phyloP scores from a whole-genome alignment of 2,329 filamentous ascomycete species.

The Epichloe uncinata region DNA sequence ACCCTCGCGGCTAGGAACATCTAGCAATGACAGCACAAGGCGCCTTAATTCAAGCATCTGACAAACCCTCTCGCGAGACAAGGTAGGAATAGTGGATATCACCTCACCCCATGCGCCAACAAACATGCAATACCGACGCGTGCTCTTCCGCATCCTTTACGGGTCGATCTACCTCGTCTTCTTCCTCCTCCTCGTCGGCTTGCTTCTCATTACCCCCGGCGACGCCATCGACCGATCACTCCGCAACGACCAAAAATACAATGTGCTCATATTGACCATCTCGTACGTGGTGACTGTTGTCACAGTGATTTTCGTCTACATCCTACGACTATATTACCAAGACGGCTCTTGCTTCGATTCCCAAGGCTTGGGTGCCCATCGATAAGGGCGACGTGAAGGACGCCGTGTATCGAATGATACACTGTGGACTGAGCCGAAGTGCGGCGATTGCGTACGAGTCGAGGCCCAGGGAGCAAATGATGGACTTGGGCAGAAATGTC shows the following conservation, averaged over 20 bases:
- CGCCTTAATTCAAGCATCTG: too few species aligned
- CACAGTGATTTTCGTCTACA: slow-evolving; percentile 63
- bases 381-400: slow-evolving; percentile 72
- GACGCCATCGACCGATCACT: slow-evolving; percentile 72
- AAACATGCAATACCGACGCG: slow-evolving; percentile 18
- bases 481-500: slow-evolving; percentile 9
- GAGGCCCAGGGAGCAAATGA: slow-evolving; percentile 17
- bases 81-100: too few species aligned
- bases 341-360: slow-evolving; percentile 66
- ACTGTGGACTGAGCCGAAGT: slow-evolving; percentile 58
- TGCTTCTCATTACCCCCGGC: slow-evolving; percentile 68
- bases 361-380: slow-evolving; percentile 74
- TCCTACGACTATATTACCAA: slow-evolving; percentile 72
- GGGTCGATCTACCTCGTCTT: slow-evolving; percentile 64
- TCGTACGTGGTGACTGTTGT: slow-evolving; percentile 61
- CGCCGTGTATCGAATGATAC: slow-evolving; percentile 63
- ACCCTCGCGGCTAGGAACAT: too few species aligned
- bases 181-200: slow-evolving; percentile 55
- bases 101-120: neutral
- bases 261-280: slow-evolving; percentile 70
- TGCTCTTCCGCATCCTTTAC: slow-evolving; percentile 71
- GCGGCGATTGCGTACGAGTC: slow-evolving; percentile 66
- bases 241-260: slow-evolving; percentile 52
- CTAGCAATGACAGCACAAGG: too few species aligned
- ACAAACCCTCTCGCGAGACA: too few species aligned